Evolutionary conservation across 129 eudicot species (phyloP), one percentile per base, ranked within the genome.

Genomic region (Arctium minus): DNA sequence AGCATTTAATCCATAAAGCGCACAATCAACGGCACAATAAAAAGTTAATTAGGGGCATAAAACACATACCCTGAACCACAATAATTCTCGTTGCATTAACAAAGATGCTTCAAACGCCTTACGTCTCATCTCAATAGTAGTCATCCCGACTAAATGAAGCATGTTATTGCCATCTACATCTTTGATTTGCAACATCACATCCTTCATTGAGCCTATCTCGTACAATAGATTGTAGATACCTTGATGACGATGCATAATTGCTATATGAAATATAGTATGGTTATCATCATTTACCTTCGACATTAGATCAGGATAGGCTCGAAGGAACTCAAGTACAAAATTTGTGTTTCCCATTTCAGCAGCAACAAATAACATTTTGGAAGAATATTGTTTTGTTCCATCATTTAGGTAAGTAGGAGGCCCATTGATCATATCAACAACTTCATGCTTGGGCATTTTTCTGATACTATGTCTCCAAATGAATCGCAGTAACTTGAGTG

Each of bases 61-160:
- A 15, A 17, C 27, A 56, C 67, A 56, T 56, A 56, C 67, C 27
- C 22, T 56, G 33, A 38, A 56, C 67, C 67, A 56, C 27, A 56
- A 4, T 56, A 56, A 13, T 17, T 56, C 67, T 56, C 67, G 67
- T n/a, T 56, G 67, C 67, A 56, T 56, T 5, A 56, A 7, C 67
- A 56, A 2, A 56, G 67, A 56, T 56, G 69, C 84, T 12, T 81
- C 87, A 31, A 65, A 74, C 4, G 40, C 31, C 69, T 64, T 74
- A 1, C 68, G 76, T 64, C 72, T 74, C 69, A 44, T 62, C 62
- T 38, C 75, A 3, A 56, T 74, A 9, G 87, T 68, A 6, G 29
- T 62, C 50, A 12, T 80, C 4, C 70, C 87, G 17, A 84, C 87
- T 65, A 85, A 65, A 74, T 85, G 87, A 10, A 85, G 70, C 29